Evolutionary conservation across 129 eudicot species (phyloP).

Genomic region (Flaveria trinervia): DNA sequence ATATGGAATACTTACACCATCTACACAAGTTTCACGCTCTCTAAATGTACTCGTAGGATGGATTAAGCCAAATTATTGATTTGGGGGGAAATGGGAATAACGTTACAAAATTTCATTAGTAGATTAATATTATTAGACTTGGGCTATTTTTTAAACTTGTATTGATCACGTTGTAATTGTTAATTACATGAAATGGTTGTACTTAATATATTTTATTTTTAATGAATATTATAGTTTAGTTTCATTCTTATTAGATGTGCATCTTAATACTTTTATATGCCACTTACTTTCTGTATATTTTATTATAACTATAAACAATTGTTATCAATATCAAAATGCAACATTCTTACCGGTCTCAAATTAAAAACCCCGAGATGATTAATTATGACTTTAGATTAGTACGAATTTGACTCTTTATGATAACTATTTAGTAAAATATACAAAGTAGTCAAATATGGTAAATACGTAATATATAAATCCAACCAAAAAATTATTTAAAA

Average conservation of each 20-base stretch:
- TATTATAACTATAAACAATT: not conserved
- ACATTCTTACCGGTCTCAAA: not conserved
- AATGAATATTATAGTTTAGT: not conserved
- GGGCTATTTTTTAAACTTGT: not conserved
- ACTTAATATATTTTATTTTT: not conserved
- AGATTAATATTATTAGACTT: not conserved
- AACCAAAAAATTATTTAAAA: not conserved
- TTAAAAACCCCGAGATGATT: not conserved
- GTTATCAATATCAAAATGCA: not conserved
- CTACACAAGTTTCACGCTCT: not conserved
- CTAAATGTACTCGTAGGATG: too few species aligned
- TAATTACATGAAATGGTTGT: not conserved
- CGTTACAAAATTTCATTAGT: not conserved
- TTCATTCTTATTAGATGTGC: not conserved
- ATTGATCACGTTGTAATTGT: not conserved
- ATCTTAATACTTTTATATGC: not conserved
- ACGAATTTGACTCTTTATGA: constrained; percentile 1
- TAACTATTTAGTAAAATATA: not conserved
- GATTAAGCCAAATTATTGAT: not conserved
- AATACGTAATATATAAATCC: not conserved
- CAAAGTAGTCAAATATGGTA: not conserved
- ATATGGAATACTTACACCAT: not conserved
- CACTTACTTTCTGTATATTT: not conserved
- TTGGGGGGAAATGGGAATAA: not conserved
- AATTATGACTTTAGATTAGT: not conserved